These are phyloP conservation scores for Truncatella angustata DNA, from an alignment of 2,329 filamentous ascomycete species.

Conservation along the genomic window DNA sequence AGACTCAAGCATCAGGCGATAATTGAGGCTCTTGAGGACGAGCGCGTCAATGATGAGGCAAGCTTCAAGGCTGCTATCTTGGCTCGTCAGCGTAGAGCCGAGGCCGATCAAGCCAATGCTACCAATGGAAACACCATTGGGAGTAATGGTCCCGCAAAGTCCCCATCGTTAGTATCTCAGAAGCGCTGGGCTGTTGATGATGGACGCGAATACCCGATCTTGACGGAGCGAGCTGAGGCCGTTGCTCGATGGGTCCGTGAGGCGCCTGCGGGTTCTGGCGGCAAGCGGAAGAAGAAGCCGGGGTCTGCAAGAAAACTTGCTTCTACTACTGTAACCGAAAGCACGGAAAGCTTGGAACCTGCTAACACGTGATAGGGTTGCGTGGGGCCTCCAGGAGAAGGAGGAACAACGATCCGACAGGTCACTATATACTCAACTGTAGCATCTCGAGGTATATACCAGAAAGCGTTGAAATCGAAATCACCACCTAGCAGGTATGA, in stretches of 20 bases:
- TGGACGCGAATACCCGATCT: slow-evolving; percentile 66
- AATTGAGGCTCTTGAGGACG: slow-evolving; percentile 65
- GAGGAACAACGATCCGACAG: neutral
- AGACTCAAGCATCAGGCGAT: slow-evolving; percentile 64
- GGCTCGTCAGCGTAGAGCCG: slow-evolving; percentile 56
- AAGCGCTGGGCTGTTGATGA: slow-evolving; percentile 65
- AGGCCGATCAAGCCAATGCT: slow-evolving; percentile 45
- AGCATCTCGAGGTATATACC: neutral
- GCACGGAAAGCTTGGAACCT: slow-evolving; percentile 1
- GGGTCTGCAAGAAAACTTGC: slow-evolving; percentile 18
- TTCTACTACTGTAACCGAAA: neutral
- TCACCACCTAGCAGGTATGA: too few species aligned
- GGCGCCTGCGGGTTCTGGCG: slow-evolving; percentile 40
- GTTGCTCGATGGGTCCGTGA: slow-evolving; percentile 69
- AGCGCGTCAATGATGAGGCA: slow-evolving; percentile 65
- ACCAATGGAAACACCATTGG: slow-evolving; percentile 19
- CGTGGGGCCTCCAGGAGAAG: neutral
- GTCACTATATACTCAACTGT: neutral
- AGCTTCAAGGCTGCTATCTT: slow-evolving; percentile 62
- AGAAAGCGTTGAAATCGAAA: neutral
- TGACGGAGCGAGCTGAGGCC: slow-evolving; percentile 66
- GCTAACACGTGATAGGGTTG: neutral
- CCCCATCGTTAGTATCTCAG: slow-evolving; percentile 21
- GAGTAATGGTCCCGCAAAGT: slow-evolving; percentile 3
- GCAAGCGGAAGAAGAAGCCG: slow-evolving; percentile 31